Base-by-base conservation (phyloP, 2,329 filamentous ascomycete genomes). In the Bipolaris cookei region DNA sequence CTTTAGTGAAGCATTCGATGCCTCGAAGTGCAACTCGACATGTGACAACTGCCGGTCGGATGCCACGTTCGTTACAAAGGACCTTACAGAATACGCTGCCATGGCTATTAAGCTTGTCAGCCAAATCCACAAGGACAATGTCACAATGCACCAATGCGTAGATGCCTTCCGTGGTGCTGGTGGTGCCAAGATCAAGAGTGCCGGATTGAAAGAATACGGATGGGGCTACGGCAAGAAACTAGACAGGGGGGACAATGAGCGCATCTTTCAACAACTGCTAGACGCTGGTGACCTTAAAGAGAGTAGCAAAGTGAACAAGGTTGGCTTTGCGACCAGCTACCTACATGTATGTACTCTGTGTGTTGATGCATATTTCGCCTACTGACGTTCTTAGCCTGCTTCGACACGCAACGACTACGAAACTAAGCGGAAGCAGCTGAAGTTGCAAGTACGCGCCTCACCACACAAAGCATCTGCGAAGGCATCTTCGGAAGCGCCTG, bases 1-100 rank as follows among this genome's bases (percentile, higher is more conserved):
- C 76, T 99, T 99, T 80, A 92, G 90, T 55, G 96, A 99, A 76
- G 82, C 82, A 1, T 99, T 98, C 72, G 80, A 85, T 49, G 81
- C 82, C 35, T 83, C 86, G 11, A 83, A 91, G 49, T 99, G 95
- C 77, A 81, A 86, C 46, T 82, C 84, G 48, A 84, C 83, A 1
- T 99, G 95, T 76, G 96, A 99, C 79, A 98, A 97, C 72, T 99
- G 95, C 81, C 86, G 84, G 62, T 90, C 88, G 2, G 87, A 86
- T 21, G 81, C 85, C 43, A 83, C 83, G 3, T 95, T 92, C 68
- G 87, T 92, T 66, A 81, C 84, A 49, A 83, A 86, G 56, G 92
- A 98, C 76, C 90, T 94, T 65, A 92, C 91, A 11, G 78, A 87
- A 14, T 86, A 90, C 68, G 94, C 93, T 6, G 78, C 84, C 54